A percentile compares a stretch with the other conserved stretches of the same genome.
Conservation (phyloP, 225 moss, liverwort and hornwort species). For the Neckera pumila region DNA sequence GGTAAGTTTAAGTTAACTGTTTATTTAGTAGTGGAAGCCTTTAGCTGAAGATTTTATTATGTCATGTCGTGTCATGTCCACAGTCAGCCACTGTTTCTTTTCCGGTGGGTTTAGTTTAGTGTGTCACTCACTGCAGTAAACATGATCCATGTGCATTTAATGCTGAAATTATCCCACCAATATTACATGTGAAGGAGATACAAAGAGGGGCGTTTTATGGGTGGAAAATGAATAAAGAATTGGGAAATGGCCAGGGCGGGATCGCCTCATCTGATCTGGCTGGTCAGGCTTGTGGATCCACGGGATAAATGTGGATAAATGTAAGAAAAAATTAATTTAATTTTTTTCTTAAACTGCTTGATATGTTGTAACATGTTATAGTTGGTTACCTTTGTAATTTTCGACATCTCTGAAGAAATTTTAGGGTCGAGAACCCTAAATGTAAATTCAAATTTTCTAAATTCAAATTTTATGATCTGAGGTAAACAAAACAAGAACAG, state of each 20-base stretch:
- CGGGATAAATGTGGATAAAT: not conserved
- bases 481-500: too few relatives aligned
- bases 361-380: not conserved
- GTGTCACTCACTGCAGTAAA: not conserved
- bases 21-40: not conserved
- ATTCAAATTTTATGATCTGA: not conserved
- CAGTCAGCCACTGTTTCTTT: not conserved
- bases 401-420: fast-evolving
- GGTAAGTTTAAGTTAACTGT: not conserved
- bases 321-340: too few relatives aligned
- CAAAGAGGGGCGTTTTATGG: not conserved
- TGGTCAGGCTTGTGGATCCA: not conserved
- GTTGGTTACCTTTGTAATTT: not conserved
- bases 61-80: not conserved
- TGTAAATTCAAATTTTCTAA: not conserved
- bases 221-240: not conserved
- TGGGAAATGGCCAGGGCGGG: not conserved
- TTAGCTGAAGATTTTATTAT: not conserved
- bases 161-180: not conserved
- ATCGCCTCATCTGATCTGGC: not conserved
- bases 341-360: too few relatives aligned
- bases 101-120: not conserved
- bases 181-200: not conserved
- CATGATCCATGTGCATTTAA: not conserved
- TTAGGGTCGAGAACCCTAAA: too few relatives aligned